Percentiles rank a stretch among this genome's conserved stretches.
Evolutionary conservation across 768 basidiomycete genomes (phyloP).

Genomic region (Serendipita sp.): DNA sequence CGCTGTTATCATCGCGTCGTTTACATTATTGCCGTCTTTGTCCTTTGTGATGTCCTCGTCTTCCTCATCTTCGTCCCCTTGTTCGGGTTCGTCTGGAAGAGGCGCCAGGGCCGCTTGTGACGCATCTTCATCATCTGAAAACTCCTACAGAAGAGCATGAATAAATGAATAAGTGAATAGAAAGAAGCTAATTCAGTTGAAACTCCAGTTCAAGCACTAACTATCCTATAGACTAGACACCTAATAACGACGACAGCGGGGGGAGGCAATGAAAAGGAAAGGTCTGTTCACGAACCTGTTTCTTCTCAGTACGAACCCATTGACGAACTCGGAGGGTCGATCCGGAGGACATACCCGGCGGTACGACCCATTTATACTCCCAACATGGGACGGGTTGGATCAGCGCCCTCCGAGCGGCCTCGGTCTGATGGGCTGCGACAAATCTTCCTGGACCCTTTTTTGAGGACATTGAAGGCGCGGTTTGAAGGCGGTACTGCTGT

Average conservation of each 20-base stretch:
- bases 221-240: too few relatives aligned
- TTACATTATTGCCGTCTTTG: constrained; percentile 38
- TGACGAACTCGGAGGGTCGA: constrained; percentile 52
- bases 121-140: constrained; percentile 73
- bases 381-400: constrained; percentile 82
- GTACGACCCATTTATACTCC: constrained; percentile 60
- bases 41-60: constrained; percentile 34
- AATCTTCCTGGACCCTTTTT: constrained; percentile 2
- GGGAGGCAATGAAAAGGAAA: too few relatives aligned
- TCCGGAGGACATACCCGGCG: constrained; percentile 38
- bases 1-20: constrained; percentile 18
- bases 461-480: too few relatives aligned
- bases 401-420: constrained; percentile 20
- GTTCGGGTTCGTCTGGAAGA: constrained; percentile 61
- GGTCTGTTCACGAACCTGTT: constrained; percentile 61
- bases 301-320: constrained; percentile 70
- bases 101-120: constrained; percentile 68
- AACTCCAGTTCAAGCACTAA: too few relatives aligned
- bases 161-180: constrained; percentile 5
- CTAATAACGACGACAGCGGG: too few relatives aligned
- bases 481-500: too few relatives aligned
- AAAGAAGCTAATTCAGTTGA: too few relatives aligned
- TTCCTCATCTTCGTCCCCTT: constrained; percentile 47
- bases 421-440: constrained; percentile 3
- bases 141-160: constrained; percentile 41